A percentile compares a stretch with the other conserved stretches of the same genome.
phyloP scores from a whole-genome alignment of 2,329 filamentous ascomycete species.

The Trichoderma atroviride region DNA sequence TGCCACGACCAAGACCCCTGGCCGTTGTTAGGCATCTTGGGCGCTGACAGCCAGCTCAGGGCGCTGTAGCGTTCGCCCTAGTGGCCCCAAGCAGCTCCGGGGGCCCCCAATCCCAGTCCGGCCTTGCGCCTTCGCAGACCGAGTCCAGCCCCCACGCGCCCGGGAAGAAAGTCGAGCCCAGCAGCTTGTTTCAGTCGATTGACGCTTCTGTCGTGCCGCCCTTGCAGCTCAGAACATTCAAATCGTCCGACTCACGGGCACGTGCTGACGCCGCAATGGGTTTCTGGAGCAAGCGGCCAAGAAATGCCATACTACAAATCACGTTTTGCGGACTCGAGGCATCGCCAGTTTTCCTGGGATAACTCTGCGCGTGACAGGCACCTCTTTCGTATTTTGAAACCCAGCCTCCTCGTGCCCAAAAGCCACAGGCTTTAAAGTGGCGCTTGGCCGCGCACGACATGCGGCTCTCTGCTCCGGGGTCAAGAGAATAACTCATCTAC shows the following conservation, averaged over 20 bases:
- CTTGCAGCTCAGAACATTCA: conserved; percentile 7
- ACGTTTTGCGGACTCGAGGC: background rate
- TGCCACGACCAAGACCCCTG: background rate
- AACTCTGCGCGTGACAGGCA: background rate
- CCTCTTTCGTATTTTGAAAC: background rate
- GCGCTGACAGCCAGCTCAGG: conserved; percentile 20
- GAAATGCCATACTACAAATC: background rate
- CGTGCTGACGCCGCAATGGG: conserved; percentile 14
- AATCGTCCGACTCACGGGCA: conserved; percentile 10
- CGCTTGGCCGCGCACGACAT: conserved; percentile 2
- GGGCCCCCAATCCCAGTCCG: conserved; percentile 22
- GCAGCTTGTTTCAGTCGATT: background rate
- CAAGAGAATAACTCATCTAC: background rate
- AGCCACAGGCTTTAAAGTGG: background rate
- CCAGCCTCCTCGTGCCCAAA: background rate
- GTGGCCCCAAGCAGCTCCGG: conserved; percentile 22
- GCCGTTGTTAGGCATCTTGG: conserved; percentile 20
- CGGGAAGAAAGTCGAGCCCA: background rate
- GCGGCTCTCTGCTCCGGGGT: background rate
- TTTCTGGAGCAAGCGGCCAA: background rate
- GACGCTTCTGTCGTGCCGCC: background rate
- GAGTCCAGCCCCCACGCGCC: conserved; percentile 25
- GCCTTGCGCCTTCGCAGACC: conserved; percentile 26
- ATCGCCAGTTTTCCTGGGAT: background rate
- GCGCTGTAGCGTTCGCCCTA: conserved; percentile 25